Evolutionary conservation across 2,329 filamentous ascomycete species (phyloP), one percentile per base, ranked within the genome.

Genomic region (Pyrenophora seminiperda): DNA sequence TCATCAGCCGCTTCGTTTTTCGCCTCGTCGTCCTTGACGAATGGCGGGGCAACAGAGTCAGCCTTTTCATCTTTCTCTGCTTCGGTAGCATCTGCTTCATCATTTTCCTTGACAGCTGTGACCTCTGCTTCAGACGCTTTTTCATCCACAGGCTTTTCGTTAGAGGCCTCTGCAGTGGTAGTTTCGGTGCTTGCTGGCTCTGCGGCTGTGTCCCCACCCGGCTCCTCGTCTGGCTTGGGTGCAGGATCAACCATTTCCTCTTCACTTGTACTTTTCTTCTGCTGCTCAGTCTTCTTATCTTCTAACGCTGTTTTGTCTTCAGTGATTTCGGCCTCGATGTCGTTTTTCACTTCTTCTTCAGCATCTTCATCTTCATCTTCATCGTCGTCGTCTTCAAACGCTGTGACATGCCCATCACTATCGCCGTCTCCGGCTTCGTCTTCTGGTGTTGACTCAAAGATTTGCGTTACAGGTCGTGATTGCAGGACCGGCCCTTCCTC

Each of bases 401-500:
- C 63, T 53, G 32, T 60, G 47, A 20, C 20, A 18, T 55, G 49
- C 14, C 29, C 47, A 14, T 53, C 50, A 1, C 43, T 32, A 19
- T 54, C 42, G 11, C 31, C 41, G 4, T 55, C 54, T 38, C 50
- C 54, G 4, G 24, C 19, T 32, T 47, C 47, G 2, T 34, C 54
- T 33, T 53, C 52, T n/a, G 55, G 44, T 19, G 51, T 31, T 5
- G 56, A 33, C 18, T 65, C 62, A 13, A 57, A 64, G 4, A 60
- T 51, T 18, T 61, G 56, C 4, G 59, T 59, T 32, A 60, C 53
- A 5, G 59, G 53, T 15, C 56, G 55, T 20, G 50, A 13, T 7
- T 43, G 47, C 3, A 55, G 39, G 20, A 45, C 54, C 24, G 54
- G 54, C 7, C 48, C 51, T n/a, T 62, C 60, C 14, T 75, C 73